Conservation (phyloP, 495 filamentous ascomycete genomes). For the Apiosordaria backusii region DNA sequence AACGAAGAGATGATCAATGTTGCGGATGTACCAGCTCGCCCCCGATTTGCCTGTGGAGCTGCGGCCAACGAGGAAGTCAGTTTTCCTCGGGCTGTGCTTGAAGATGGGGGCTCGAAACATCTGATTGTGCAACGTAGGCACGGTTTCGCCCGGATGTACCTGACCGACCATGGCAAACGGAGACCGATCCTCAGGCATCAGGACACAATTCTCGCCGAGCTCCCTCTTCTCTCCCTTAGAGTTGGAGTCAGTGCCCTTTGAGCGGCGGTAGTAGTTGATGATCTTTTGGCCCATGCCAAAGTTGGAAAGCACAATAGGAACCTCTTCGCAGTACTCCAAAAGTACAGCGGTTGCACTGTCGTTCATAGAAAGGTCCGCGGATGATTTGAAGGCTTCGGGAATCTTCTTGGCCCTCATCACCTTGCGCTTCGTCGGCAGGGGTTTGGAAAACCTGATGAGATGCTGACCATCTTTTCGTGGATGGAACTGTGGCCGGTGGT, state of each 20-base stretch:
- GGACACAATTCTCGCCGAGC: conserved; percentile 78
- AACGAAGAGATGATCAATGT: conserved; percentile 81
- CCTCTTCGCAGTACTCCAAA: conserved; percentile 94
- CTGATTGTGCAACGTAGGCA: conserved; percentile 85
- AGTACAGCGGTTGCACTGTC: conserved; percentile 85
- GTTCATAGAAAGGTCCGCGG: conserved; percentile 73
- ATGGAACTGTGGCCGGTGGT: conserved; percentile 71
- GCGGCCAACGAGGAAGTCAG: conserved; percentile 84
- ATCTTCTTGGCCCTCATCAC: conserved; percentile 69
- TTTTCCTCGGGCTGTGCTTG: conserved; percentile 70
- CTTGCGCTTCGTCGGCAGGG: conserved; percentile 73
- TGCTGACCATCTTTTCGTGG: conserved; percentile 55
- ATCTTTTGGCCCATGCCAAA: conserved; percentile 95
- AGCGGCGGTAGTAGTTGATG: conserved; percentile 93
- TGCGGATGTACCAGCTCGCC: conserved; percentile 72
- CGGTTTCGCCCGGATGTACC: conserved; percentile 82
- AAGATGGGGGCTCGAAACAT: conserved; percentile 96
- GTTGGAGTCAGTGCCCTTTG: conserved; percentile 71
- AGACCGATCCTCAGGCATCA: conserved; percentile 89
- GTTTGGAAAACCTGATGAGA: conserved; percentile 55
- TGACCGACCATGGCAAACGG: conserved; percentile 94
- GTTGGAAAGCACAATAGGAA: conserved; percentile 84
- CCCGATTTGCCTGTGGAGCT: conserved; percentile 71
- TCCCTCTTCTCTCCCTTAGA: conserved; percentile 47
- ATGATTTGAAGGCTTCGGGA: conserved; percentile 67